These are phyloP conservation scores for Eimeria mitis DNA, from an alignment of 169 alveolate species.

Conservation along the genomic window DNA sequence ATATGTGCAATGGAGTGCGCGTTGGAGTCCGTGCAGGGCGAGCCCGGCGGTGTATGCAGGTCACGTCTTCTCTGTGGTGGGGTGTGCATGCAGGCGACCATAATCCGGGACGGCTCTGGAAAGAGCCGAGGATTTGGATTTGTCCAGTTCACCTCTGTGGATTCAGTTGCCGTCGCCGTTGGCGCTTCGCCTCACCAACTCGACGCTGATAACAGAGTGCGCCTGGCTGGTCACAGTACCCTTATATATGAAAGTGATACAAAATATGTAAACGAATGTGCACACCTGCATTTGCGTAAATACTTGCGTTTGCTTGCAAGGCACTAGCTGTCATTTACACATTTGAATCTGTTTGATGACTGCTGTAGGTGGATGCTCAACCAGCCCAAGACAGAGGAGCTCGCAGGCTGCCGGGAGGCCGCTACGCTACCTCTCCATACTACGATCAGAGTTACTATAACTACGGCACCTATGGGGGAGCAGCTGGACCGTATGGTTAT, in stretches of 20 bases:
- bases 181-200: conserved; percentile 76
- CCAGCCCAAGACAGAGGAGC: conserved; percentile 74
- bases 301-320: neutral
- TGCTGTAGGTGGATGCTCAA: conserved; percentile 65
- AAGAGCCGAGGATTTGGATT: conserved; percentile 72
- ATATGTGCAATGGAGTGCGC: neutral
- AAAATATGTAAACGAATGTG: neutral
- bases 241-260: neutral
- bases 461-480: conserved; percentile 48
- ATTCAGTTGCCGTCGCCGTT: conserved; percentile 65
- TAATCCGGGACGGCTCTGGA: conserved; percentile 54
- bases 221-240: neutral
- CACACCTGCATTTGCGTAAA: neutral
- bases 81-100: conserved; percentile 22
- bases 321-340: neutral
- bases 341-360: neutral
- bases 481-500: conserved; percentile 62
- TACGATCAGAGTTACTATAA: conserved; percentile 61
- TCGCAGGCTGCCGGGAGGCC: conserved; percentile 62
- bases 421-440: conserved; percentile 50
- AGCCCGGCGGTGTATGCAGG: neutral
- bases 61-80: neutral
- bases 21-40: neutral
- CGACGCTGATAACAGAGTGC: conserved; percentile 56
- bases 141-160: conserved; percentile 70